phyloP scores from a whole-genome alignment of 1,284 basidiomycete genomes.

The Trametes sp. region DNA sequence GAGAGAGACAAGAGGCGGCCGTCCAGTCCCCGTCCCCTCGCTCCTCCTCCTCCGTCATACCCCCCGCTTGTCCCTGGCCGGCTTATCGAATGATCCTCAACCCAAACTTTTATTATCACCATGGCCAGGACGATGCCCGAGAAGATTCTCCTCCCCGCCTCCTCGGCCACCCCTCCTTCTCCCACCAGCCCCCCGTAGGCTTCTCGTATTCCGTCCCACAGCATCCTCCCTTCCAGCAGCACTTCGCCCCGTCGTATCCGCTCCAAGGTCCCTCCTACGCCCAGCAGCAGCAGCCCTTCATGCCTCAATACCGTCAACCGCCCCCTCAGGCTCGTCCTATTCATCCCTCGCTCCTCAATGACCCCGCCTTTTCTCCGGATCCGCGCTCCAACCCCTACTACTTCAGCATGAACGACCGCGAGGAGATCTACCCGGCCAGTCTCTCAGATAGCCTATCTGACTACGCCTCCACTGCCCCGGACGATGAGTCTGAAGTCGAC shows the following conservation, averaged over 20 bases:
- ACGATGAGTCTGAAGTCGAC: constrained; percentile 29
- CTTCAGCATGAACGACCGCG: constrained; percentile 39
- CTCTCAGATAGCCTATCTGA: constrained; percentile 29
- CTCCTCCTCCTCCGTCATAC: constrained; percentile 17
- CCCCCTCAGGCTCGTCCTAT: constrained; percentile 14
- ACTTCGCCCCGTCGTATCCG: constrained; percentile 26
- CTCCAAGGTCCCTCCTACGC: constrained; percentile 18
- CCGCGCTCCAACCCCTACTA: constrained; percentile 45
- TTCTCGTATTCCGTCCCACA: constrained; percentile 18
- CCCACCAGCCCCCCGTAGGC: constrained; percentile 15
- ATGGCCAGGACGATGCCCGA: constrained; percentile 2
- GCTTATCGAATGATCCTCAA: constrained; percentile 20
- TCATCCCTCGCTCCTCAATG: constrained; percentile 34
- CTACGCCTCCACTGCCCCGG: constrained; percentile 25
- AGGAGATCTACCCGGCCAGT: constrained; percentile 39
- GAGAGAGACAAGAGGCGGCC: constrained; percentile 1
- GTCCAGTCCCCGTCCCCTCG: neutral
- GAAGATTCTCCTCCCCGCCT: constrained; percentile 11
- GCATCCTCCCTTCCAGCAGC: constrained; percentile 19
- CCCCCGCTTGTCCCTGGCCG: neutral
- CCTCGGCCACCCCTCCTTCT: constrained; percentile 17
- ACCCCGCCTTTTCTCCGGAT: constrained; percentile 49
- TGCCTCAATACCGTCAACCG: constrained; percentile 22
- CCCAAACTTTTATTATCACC: constrained; percentile 22
- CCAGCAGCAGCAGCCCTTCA: constrained; percentile 27